phyloP scores from a whole-genome alignment of 768 basidiomycete species.

The Panus rudis region DNA sequence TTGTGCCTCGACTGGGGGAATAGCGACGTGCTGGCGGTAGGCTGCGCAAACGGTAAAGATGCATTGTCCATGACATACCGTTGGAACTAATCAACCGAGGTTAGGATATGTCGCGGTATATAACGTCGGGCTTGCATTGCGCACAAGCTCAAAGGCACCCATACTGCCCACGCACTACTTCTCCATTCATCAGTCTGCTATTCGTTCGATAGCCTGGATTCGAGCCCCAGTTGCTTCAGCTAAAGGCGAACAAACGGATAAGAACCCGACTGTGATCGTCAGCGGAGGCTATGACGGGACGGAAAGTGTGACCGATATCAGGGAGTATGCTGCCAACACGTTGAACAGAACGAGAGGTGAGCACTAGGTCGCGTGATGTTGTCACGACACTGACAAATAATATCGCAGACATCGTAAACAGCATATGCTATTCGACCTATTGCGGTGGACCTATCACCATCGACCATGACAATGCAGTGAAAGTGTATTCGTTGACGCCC shows the following conservation, averaged over 20 bases:
- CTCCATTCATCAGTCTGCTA: slow-evolving; percentile 69
- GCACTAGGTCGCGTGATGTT: not conserved
- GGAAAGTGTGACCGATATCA: slow-evolving; percentile 68
- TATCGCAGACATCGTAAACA: slow-evolving; percentile 58
- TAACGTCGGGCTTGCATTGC: slow-evolving; percentile 20
- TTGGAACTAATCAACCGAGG: not conserved
- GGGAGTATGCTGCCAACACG: slow-evolving; percentile 58
- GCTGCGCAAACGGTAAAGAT: slow-evolving; percentile 69
- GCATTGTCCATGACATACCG: not conserved
- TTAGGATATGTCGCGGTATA: slow-evolving; percentile 29
- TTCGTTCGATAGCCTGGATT: slow-evolving; percentile 73
- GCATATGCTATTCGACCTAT: slow-evolving; percentile 61
- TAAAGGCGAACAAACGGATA: slow-evolving; percentile 36
- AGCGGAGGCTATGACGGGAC: slow-evolving; percentile 80
- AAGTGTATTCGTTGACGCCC: slow-evolving; percentile 65
- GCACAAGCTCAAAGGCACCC: slow-evolving; percentile 5
- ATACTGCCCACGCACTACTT: slow-evolving; percentile 69
- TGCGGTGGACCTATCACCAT: slow-evolving; percentile 67
- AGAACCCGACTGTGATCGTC: slow-evolving; percentile 66
- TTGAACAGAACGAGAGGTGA: slow-evolving; percentile 75
- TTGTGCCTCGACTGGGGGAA: slow-evolving; percentile 89
- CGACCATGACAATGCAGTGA: slow-evolving; percentile 78
- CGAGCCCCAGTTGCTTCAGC: slow-evolving; percentile 51
- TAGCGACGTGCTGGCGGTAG: slow-evolving; percentile 74
- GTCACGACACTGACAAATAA: slow-evolving; percentile 1